These are phyloP conservation scores for rapeseed (Brassica napus) DNA, from an alignment of 345 rosid species.

Conservation along the genomic window Da-Ae NC_063450.1:463501-464000, in stretches of 20 bases:
- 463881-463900: neutral
- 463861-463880: neutral
- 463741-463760: constrained; percentile 40
- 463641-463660: constrained; percentile 20
- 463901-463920: neutral
- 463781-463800: constrained; percentile 27
- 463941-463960: constrained; percentile 1
- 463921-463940: neutral
- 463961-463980: neutral
- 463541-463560: too few relatives aligned
- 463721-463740: constrained; percentile 42
- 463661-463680: constrained; percentile 26
- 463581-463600: neutral
- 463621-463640: constrained; percentile 12
- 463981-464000: neutral
- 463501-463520: too few relatives aligned
- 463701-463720: constrained; percentile 33
- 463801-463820: constrained; percentile 8
- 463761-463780: constrained; percentile 39
- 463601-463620: constrained; percentile 29
- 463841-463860: neutral
- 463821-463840: neutral
- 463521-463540: too few relatives aligned
- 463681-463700: constrained; percentile 33
- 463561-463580: neutral